These are phyloP conservation scores for Boletus fagicola DNA, from an alignment of 768 basidiomycete genomes.

Conservation along the genomic window DNA sequence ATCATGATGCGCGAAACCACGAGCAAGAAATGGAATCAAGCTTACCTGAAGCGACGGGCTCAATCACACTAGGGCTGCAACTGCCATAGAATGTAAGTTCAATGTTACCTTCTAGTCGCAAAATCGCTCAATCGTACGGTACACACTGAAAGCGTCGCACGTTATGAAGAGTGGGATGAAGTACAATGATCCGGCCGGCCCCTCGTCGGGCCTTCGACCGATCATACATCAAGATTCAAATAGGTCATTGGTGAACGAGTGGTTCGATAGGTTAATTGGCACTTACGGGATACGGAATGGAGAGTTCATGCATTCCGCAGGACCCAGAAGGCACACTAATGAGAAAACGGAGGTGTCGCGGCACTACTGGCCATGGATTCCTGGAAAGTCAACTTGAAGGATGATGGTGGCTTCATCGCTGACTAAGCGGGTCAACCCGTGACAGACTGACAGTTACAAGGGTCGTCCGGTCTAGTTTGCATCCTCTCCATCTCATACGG, in stretches of 20 bases:
- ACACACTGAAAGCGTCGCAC: neutral
- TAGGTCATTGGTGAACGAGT: neutral
- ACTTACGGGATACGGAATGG: conserved; percentile 17
- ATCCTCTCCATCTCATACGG: neutral
- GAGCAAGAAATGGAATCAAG: conserved; percentile 6
- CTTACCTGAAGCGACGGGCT: neutral
- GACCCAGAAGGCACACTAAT: neutral
- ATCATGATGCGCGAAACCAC: neutral
- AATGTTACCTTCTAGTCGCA: conserved; percentile 8
- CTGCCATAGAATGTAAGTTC: conserved; percentile 13
- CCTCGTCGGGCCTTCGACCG: neutral
- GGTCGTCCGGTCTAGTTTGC: neutral
- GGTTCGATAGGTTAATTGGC: conserved; percentile 3
- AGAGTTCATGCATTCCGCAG: conserved; percentile 4
- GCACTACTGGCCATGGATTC: conserved; percentile 2
- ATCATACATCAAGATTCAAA: neutral
- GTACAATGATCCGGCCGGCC: conserved; percentile 25
- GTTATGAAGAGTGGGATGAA: conserved; percentile 5
- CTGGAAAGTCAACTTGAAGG: conserved; percentile 22
- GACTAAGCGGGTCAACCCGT: conserved; percentile 23
- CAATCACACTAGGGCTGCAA: neutral
- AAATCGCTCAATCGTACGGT: neutral
- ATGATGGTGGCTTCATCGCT: neutral
- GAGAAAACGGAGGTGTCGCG: neutral
- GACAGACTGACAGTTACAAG: conserved; percentile 4